These are phyloP conservation scores for Coprinopsis strossmayeri DNA, from an alignment of 768 basidiomycete species.

Conservation along the genomic window DNA sequence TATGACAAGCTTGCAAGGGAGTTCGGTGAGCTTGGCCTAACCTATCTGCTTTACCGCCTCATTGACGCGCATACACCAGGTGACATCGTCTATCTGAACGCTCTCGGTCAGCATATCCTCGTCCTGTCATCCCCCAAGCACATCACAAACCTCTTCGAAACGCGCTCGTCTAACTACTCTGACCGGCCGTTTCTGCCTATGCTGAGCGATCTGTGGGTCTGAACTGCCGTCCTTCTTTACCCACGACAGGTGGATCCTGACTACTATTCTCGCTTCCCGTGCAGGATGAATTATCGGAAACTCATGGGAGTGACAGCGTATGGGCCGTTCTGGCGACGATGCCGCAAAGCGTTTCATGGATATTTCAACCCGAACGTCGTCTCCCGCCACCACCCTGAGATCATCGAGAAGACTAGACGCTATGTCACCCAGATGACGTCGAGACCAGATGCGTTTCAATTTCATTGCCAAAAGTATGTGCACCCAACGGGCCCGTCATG, in stretches of 20 bases:
- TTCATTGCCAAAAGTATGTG: no score
- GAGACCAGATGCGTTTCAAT: no score
- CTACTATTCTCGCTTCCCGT: background rate
- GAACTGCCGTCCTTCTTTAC: no score
- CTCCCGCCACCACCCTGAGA: constrained; percentile 11
- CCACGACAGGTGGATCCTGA: no score
- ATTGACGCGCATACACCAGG: no score
- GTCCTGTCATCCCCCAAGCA: constrained; percentile 7
- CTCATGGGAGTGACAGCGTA: constrained; percentile 14
- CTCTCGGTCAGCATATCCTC: constrained; percentile 11
- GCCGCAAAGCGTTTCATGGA: constrained; percentile 19
- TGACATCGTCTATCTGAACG: constrained; percentile 15
- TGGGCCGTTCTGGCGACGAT: constrained; percentile 16
- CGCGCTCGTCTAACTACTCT: constrained; percentile 13
- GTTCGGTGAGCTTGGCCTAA: constrained; percentile 22
- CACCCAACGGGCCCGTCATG: no score
- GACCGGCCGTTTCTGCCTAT: constrained; percentile 20
- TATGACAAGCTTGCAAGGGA: constrained; percentile 34
- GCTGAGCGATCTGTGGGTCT: constrained; percentile 17
- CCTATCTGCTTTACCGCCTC: no score
- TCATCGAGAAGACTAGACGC: constrained; percentile 14
- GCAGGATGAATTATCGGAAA: constrained; percentile 14
- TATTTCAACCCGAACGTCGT: constrained; percentile 16
- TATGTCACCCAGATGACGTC: background rate
- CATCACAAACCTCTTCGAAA: constrained; percentile 9